phyloP scores from a whole-genome alignment of 352 stramenopile species.

The Halophytophthora polymorphica region DNA sequence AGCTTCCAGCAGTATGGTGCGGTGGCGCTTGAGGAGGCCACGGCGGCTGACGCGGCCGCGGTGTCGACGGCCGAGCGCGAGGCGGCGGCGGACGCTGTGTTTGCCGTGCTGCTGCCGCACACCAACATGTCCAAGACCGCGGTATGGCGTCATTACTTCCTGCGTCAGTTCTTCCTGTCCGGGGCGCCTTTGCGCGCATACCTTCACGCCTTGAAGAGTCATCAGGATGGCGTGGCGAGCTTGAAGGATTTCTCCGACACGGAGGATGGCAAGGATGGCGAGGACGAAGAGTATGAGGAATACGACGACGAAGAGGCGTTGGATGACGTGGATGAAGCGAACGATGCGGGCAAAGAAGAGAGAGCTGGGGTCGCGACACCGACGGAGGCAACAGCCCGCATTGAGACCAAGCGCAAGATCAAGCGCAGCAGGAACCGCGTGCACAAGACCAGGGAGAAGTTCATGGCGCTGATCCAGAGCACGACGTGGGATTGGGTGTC shows the following conservation, averaged over 20 bases:
- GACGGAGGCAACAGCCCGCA: no score
- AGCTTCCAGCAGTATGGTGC: constrained; percentile 23
- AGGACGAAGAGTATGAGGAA: constrained; percentile 7
- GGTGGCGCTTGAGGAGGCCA: no score
- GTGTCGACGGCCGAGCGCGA: not conserved
- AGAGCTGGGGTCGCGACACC: not conserved
- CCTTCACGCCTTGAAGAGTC: constrained; percentile 24
- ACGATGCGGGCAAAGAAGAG: not conserved
- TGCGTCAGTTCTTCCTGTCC: constrained; percentile 61
- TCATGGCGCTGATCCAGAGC: constrained; percentile 10
- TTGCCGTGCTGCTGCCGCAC: constrained; percentile 41
- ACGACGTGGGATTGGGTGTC: constrained; percentile 25
- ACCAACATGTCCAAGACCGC: constrained; percentile 42
- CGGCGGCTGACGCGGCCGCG: not conserved
- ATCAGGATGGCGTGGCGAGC: constrained; percentile 10
- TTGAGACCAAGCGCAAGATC: no score
- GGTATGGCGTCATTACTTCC: constrained; percentile 59
- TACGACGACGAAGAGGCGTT: constrained; percentile 20
- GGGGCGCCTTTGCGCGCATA: constrained; percentile 41
- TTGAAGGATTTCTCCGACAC: constrained; percentile 4
- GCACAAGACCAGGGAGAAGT: constrained; percentile 5
- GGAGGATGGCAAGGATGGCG: not conserved
- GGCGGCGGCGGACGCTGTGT: constrained; percentile 22
- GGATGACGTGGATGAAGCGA: constrained; percentile 5
- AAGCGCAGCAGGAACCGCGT: constrained; percentile 6